phyloP scores from a whole-genome alignment of 129 eudicot species.

The Sambucus nigra region DNA sequence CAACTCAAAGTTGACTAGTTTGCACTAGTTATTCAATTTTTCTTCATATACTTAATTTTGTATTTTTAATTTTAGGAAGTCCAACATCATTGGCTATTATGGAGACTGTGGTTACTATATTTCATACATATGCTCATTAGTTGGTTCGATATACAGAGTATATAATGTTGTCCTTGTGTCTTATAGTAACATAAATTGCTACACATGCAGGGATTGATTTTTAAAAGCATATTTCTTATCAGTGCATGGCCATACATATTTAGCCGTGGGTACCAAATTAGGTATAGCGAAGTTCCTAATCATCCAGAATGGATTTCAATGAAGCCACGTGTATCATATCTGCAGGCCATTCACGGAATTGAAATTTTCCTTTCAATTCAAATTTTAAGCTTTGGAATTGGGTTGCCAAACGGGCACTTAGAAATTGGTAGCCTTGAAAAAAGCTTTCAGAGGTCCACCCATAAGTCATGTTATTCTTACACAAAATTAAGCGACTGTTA shows the following conservation, averaged over 20 bases:
- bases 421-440: slow-evolving; percentile 2
- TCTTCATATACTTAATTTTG: too few species aligned
- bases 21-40: too few species aligned
- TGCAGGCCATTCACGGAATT: slow-evolving; percentile 5
- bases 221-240: slow-evolving; percentile 11
- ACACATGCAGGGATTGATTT: slow-evolving; percentile 8
- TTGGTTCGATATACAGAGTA: background rate
- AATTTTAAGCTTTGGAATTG: too few species aligned
- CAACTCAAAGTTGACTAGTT: too few species aligned
- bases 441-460: background rate
- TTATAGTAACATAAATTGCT: background rate
- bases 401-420: too few species aligned
- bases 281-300: slow-evolving; percentile 2
- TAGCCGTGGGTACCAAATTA: slow-evolving; percentile 9
- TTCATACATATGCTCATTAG: background rate
- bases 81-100: too few species aligned
- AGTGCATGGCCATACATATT: background rate
- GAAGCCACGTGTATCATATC: slow-evolving; percentile 1
- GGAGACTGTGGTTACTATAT: too few species aligned
- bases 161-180: background rate
- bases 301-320: background rate
- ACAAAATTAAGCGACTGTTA: background rate
- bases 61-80: too few species aligned
- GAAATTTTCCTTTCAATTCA: too few species aligned
- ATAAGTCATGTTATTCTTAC: background rate